Evolutionary conservation across 441 rosid genomes (phyloP), one percentile per base, ranked within the genome.

Genomic region (Aquilaria agallochum): DNA sequence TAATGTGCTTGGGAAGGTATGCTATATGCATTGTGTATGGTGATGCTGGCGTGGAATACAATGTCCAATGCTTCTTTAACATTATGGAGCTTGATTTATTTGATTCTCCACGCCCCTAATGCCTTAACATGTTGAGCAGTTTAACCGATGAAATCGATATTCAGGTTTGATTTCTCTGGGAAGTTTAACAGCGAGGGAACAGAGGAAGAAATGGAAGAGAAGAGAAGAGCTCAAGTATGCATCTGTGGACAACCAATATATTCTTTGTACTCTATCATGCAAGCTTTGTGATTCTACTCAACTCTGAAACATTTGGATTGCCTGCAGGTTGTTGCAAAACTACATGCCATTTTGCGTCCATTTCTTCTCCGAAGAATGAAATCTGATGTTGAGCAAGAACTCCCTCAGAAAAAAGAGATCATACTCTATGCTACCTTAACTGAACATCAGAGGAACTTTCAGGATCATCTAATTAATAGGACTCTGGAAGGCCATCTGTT

Each of bases 351-450:
- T 65, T 74, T 95, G 71, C 96, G 97, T 11, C 99, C 99, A 8
- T 95, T 95, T 77, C 94, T 95, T 73, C 95, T 95, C 51, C 87
- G 98, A 59, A 79, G 99, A 74, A 73, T 95, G 96, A 95, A 95
- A 70, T 50, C 86, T 80, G 99, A 95, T 57, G 99, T 95, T 54
- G 99, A 95, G 80, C 86, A 72, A 76, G 76, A 69, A 78, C 99
- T 95, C 51, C 99, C 98, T 47, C 82, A 85, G 5, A 95, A 95
- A 68, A 95, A 95, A 65, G 99, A 95, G 83, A 92, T 95, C 47
- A 86, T 95, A 65, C 15, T 95, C 34, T 95, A 95, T 74, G 98
- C 99, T 59, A 81, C 92, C 33, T 53, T 95, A 90, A 85, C 99
- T 31, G 92, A 77, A 56, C 79, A 90, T 78, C 99, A 95, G 69